Conservation (phyloP, 495 filamentous ascomycete species). For the Penicillium riverlandense region DNA sequence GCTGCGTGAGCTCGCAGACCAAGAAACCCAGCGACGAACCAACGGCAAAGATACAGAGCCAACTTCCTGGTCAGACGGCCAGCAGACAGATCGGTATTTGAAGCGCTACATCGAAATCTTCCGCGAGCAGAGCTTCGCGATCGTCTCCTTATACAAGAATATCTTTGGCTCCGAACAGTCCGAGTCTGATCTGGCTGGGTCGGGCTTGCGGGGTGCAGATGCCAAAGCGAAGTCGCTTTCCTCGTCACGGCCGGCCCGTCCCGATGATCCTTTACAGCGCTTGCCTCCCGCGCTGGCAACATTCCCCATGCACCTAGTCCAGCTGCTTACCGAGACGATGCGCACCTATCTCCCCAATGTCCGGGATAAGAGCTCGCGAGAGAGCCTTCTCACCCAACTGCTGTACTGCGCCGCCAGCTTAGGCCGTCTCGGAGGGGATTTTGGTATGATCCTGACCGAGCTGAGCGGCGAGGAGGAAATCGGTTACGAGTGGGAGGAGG, state of each 20-base stretch:
- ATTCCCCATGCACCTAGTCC: conserved; percentile 80
- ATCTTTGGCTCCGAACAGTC: conserved; percentile 63
- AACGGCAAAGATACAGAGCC: conserved; percentile 16
- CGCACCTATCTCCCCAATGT: conserved; percentile 76
- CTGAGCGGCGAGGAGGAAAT: conserved; percentile 50
- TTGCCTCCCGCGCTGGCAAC: conserved; percentile 73
- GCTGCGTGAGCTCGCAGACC: conserved; percentile 79
- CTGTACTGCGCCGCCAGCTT: conserved; percentile 93
- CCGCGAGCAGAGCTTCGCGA: conserved; percentile 93
- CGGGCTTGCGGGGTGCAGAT: conserved; percentile 28
- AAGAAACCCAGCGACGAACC: conserved; percentile 55
- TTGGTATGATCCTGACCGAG: conserved; percentile 76
- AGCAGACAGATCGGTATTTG: conserved; percentile 89
- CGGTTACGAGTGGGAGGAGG: conserved; percentile 74
- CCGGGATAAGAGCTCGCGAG: conserved; percentile 65
- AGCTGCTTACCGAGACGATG: conserved; percentile 73
- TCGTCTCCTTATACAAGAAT: conserved; percentile 83
- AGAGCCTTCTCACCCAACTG: conserved; percentile 89
- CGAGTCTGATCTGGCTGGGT: conserved; percentile 23
- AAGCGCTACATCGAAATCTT: conserved; percentile 98
- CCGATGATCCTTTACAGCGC: conserved; percentile 54
- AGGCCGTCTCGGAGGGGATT: conserved; percentile 86
- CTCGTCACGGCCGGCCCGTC: conserved; percentile 8
- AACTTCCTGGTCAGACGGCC: conserved; percentile 61
- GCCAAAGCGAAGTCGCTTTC: conserved; percentile 10